A percentile compares a stretch with the other conserved stretches of the same genome.
These are phyloP conservation scores for Candida sp. DNA, from an alignment of 1,139 yeast genomes.

Conservation along the genomic window DNA sequence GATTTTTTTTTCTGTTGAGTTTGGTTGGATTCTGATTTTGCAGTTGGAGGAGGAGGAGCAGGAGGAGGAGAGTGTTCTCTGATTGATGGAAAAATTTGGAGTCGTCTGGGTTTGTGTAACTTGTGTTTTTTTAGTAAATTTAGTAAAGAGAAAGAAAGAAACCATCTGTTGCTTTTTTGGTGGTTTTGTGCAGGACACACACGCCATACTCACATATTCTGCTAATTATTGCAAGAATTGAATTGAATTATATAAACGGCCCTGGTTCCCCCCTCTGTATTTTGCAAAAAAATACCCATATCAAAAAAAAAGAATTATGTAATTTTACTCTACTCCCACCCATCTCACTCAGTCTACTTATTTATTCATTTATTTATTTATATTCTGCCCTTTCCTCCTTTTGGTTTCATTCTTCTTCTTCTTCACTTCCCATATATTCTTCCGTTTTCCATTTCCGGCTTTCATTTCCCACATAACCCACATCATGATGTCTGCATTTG, in stretches of 20 bases:
- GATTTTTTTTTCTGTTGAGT: conserved; percentile 2
- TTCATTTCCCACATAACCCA: background rate
- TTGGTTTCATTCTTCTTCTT: background rate
- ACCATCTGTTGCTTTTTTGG: background rate
- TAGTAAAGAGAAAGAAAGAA: background rate
- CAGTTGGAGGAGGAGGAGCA: background rate
- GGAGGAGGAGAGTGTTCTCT: background rate
- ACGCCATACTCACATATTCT: conserved; percentile 2
- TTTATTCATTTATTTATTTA: background rate
- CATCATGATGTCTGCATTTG: conserved; percentile 8
- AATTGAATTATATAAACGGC: conserved; percentile 1
- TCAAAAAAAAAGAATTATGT: background rate
- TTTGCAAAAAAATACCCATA: background rate
- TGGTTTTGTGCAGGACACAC: background rate
- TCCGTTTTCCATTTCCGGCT: background rate
- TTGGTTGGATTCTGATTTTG: background rate
- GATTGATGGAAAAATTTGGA: conserved; percentile 1
- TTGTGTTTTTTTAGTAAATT: background rate
- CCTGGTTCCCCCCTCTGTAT: background rate
- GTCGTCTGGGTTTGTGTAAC: background rate
- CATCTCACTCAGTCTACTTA: background rate
- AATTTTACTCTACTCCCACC: too few relatives aligned
- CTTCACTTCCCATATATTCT: background rate
- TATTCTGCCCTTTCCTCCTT: background rate
- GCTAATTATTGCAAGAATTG: background rate